Percentiles rank a stretch among this genome's conserved stretches.
phyloP scores from a whole-genome alignment of 768 basidiomycete genomes.

The Cystofilobasidium capitatum region DNA sequence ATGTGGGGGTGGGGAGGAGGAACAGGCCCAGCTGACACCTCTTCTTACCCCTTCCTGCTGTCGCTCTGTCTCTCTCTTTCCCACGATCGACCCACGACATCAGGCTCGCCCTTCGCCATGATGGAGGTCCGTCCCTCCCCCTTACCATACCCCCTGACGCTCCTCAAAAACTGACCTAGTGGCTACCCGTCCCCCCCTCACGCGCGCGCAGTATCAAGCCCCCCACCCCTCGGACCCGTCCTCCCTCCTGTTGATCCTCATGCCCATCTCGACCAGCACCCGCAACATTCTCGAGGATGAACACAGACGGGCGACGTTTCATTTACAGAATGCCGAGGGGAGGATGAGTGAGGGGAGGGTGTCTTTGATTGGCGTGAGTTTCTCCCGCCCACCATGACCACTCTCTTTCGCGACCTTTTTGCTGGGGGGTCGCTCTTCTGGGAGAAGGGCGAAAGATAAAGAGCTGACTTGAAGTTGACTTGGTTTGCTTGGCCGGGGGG shows the following conservation, averaged over 20 bases:
- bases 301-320: not conserved
- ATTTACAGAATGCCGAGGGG: conserved; percentile 6
- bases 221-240: conserved; percentile 14
- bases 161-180: not conserved
- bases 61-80: not conserved
- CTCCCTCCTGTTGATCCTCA: conserved; percentile 12
- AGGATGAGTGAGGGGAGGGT: conserved; percentile 11
- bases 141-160: not conserved
- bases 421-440: too few species aligned
- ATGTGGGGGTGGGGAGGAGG: too few species aligned
- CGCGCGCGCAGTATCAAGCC: conserved; percentile 9
- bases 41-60: too few species aligned
- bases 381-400: too few species aligned
- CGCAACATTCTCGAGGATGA: conserved; percentile 5
- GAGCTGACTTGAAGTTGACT: too few species aligned
- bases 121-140: conserved; percentile 13
- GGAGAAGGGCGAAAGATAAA: too few species aligned
- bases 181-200: too few species aligned
- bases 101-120: conserved; percentile 12
- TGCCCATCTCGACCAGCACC: conserved; percentile 20
- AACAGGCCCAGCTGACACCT: too few species aligned
- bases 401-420: not conserved
- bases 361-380: conserved; percentile 20
- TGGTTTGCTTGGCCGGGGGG: too few species aligned
- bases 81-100: not conserved